Evolutionary conservation across 1,284 basidiomycete genomes (phyloP).

Genomic region (Moesziomyces sp.): DNA sequence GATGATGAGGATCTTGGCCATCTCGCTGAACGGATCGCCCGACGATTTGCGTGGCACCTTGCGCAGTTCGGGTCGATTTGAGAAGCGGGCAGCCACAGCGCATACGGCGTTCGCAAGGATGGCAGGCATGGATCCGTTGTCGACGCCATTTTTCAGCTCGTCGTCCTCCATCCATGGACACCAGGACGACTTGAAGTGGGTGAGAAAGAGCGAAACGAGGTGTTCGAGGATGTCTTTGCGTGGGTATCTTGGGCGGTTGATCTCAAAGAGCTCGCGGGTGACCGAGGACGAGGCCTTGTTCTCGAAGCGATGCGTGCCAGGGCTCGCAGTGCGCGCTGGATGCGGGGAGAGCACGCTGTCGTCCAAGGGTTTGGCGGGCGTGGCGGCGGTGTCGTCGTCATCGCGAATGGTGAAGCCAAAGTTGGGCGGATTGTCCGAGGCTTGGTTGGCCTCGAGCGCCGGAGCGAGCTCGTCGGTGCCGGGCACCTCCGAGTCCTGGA

Average conservation of each 20-base stretch:
- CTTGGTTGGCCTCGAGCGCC: constrained; percentile 19
- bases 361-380: constrained; percentile 23
- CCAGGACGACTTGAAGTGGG: constrained; percentile 52
- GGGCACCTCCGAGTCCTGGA: constrained; percentile 47
- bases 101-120: constrained; percentile 59
- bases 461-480: constrained; percentile 39
- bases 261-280: constrained; percentile 56
- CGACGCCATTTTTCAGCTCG: constrained; percentile 41
- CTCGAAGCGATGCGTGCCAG: constrained; percentile 11
- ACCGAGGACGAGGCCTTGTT: constrained; percentile 50
- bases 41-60: constrained; percentile 49
- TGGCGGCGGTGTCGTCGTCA: constrained; percentile 25
- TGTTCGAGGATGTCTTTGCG: constrained; percentile 51
- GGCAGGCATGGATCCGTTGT: constrained; percentile 52
- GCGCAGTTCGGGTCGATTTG: constrained; percentile 45
- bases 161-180: constrained; percentile 59
- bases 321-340: constrained; percentile 20
- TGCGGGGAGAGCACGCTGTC: constrained; percentile 36
- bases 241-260: constrained; percentile 56
- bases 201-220: constrained; percentile 48
- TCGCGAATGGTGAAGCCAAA: constrained; percentile 42
- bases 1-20: constrained; percentile 61
- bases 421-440: constrained; percentile 4
- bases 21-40: constrained; percentile 58
- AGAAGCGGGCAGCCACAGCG: constrained; percentile 55